Conservation (phyloP, 2,329 filamentous ascomycete species). For the Colletotrichum sp. region DNA sequence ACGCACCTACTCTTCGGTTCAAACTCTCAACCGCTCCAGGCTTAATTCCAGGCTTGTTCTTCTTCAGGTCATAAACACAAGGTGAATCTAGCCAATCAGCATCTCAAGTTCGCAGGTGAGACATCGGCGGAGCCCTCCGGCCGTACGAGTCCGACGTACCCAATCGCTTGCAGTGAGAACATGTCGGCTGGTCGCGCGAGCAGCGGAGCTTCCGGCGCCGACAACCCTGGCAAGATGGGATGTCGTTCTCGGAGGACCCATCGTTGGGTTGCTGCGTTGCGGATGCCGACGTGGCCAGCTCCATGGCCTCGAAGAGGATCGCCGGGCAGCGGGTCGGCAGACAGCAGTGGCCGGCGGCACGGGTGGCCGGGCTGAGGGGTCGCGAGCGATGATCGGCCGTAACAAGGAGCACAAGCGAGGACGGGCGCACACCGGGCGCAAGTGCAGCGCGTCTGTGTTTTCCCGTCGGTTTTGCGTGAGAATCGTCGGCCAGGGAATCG, state of each 20-base stretch:
- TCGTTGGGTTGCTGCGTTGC: background rate
- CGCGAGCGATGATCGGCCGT: background rate
- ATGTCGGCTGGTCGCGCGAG: slow-evolving; percentile 36
- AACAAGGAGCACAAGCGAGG: background rate
- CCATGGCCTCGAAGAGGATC: slow-evolving; percentile 4
- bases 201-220: slow-evolving; percentile 38
- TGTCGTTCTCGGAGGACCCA: slow-evolving; percentile 16
- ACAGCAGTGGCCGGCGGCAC: background rate
- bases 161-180: slow-evolving; percentile 34
- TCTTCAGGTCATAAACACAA: slow-evolving; percentile 28
- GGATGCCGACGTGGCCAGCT: background rate
- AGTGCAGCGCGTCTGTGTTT: background rate
- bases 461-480: slow-evolving; percentile 9
- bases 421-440: background rate
- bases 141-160: slow-evolving; percentile 19
- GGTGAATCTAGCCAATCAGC: slow-evolving; percentile 23
- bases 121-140: background rate
- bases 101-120: background rate
- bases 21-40: slow-evolving; percentile 26
- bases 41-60: slow-evolving; percentile 28
- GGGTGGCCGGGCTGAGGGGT: background rate
- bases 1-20: slow-evolving; percentile 26
- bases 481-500: slow-evolving; percentile 22
- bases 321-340: background rate
- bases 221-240: slow-evolving; percentile 36